Base-by-base conservation (phyloP, 495 filamentous ascomycete species). In the Bryoglossum gracile region DNA sequence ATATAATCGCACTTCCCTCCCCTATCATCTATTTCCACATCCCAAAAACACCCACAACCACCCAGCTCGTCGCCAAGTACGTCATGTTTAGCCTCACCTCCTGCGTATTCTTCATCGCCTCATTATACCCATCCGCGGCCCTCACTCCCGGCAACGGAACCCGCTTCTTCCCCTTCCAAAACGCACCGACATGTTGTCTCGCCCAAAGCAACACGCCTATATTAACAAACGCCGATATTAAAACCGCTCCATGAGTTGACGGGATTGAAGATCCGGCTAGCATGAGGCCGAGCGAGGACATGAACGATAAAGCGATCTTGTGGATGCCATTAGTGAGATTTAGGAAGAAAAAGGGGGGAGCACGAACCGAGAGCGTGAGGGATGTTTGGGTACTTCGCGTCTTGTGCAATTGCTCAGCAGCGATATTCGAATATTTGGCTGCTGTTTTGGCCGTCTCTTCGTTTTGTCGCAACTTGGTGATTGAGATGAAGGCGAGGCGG, bases 111-210 rank as follows among this genome's bases (percentile, higher is more conserved):
- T 38, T 25, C 11, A 44, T 40, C 8, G 53, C 53, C 8, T 56
- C 53, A 44, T 56, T 56, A 48, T 56, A 51, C 8, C 51, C 48
- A n/a, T n/a, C n/a, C n/a, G n/a, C n/a, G n/a, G n/a, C n/a, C 24
- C 47, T 43, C 11, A 23, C 23, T 10, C 44, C 44, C 14, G 53
- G 53, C 0, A 56, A 24, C 18, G 53, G 53, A 4, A 56, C 14
- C 14, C 42, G 47, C 23, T 18, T 25, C 26, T 56, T 56, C n/a
- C 37, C 37, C 21, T 42, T 51, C 53, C 53, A 56, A 14, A 48
- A 46, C 30, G 25, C 32, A 0, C 38, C 43, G 0, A 56, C 43
- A 48, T 56, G 53, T n/a, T 43, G 34, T 13, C 53, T 26, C 9
- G 48, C 43, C 13, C 14, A 24, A 13, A 41, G 18, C 34, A 56